Evolutionary conservation across 129 eudicot genomes (phyloP), one percentile per base, ranked within the genome.

Genomic region (Flaveria bidentis): DNA sequence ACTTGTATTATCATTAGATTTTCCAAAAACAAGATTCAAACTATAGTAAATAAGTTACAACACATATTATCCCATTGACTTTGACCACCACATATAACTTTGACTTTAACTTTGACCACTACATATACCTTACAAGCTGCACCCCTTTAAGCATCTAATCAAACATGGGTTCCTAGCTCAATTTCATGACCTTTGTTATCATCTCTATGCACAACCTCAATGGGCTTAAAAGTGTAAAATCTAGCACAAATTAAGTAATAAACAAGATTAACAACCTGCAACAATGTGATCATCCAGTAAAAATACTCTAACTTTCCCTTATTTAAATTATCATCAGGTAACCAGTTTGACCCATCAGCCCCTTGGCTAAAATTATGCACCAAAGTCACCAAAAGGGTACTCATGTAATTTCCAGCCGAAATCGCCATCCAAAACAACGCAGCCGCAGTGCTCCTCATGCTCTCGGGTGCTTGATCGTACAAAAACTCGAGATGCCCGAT

Each of bases 391-490:
- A 93, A 22, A 41, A 93, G 75, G 26, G 97, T 85, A 76, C 98
- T 91, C 60, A 80, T 64, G 56, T 93, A 93, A 78, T 84, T 93
- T 74, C 97, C 97, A 0, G 89, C 86, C 11, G 98, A 84, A 50
- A 91, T 88, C 30, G 98, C 77, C 46, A 77, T 74, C 97, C 98
- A 91, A 80, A 88, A 93, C 77, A 93, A 68, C 3, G 97, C 98
- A 12, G 84, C 80, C 2, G 93, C 97, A 0, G 93, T 90, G 76
- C 97, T 93, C 75, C 92, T 84, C 98, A 91, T 93, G 75, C 98
- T 93, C 76, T 93, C 98, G 0, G 98, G 98, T 0, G 98, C 88
- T 69, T 93, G 98, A 60, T 93, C 98, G 50, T 93, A 93, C 82
- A 90, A 82, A 69, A 93, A 93, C 84, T 93, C 96, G 1, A 93